Percentiles rank a stretch among this genome's conserved stretches.
phyloP scores from a whole-genome alignment of 225 moss, liverwort and hornwort species.

The Climacium dendroides region DNA sequence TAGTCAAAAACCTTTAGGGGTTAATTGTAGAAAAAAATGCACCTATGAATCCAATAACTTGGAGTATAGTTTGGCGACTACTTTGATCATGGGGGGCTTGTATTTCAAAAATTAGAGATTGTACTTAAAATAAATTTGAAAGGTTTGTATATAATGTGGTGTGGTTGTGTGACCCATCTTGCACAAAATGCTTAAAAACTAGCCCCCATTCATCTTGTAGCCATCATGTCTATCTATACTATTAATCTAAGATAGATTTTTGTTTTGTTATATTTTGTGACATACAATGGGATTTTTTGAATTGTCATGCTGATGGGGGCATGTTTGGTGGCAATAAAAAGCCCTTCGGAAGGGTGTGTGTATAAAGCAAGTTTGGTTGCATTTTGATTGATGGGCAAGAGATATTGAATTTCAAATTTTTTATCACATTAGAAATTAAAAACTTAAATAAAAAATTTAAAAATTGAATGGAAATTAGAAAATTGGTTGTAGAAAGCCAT shows the following conservation, averaged over 20 bases:
- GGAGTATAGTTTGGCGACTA: not conserved
- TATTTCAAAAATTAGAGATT: accelerated
- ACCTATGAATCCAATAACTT: not conserved
- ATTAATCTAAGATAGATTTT: not conserved
- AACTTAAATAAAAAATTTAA: not conserved
- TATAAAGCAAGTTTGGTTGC: not conserved
- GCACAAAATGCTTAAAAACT: accelerated
- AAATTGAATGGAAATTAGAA: not conserved
- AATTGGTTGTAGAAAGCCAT: too few species aligned
- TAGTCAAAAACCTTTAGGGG: too few species aligned
- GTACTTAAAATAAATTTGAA: too few species aligned
- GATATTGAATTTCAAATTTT: not conserved
- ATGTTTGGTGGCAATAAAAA: not conserved
- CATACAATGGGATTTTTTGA: accelerated
- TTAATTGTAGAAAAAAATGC: too few species aligned
- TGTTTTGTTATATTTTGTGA: not conserved
- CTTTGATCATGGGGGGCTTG: not conserved
- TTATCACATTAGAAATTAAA: accelerated
- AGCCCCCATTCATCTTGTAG: not conserved
- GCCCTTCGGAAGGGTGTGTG: accelerated
- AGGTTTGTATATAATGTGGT: too few species aligned
- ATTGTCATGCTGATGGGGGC: accelerated
- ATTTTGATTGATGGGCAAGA: not conserved
- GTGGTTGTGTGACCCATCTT: not conserved
- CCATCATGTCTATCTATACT: not conserved